Evolutionary conservation across 2,329 filamentous ascomycete genomes (phyloP).

Genomic region (Exophiala oligosperma): DNA sequence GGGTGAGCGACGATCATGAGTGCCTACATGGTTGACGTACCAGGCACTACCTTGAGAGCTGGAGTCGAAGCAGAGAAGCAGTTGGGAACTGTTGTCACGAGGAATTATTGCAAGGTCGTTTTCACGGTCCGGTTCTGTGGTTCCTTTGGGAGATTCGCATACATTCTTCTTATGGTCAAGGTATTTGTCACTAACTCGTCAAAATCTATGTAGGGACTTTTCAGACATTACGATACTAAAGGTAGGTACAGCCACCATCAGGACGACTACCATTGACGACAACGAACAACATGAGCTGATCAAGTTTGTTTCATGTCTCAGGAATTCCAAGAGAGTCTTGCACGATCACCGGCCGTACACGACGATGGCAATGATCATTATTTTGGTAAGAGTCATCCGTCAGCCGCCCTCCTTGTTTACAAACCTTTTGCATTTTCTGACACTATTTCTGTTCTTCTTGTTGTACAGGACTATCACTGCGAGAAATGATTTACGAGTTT

Average conservation of each 20-base stretch:
- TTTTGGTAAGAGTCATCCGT: constrained; percentile 56
- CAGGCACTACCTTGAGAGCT: too few species aligned
- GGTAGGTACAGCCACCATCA: constrained; percentile 38
- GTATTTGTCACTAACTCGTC: background rate
- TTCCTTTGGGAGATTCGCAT: too few species aligned
- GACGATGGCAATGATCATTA: constrained; percentile 81
- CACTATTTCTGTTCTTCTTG: constrained; percentile 8
- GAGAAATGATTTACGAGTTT: constrained; percentile 92
- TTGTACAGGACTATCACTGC: constrained; percentile 64
- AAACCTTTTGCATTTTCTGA: too few species aligned
- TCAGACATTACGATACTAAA: constrained; percentile 84
- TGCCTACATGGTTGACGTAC: too few species aligned
- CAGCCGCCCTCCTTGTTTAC: too few species aligned
- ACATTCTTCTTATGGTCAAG: too few species aligned
- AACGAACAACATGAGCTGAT: background rate
- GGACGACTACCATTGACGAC: too few species aligned
- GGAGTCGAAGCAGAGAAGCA: too few species aligned
- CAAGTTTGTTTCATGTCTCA: constrained; percentile 33
- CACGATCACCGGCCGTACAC: constrained; percentile 56
- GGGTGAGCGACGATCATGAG: too few species aligned
- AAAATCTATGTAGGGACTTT: constrained; percentile 64
- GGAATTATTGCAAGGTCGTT: too few species aligned
- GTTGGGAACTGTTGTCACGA: too few species aligned
- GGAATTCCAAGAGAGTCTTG: constrained; percentile 87
- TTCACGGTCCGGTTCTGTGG: too few species aligned